A percentile compares a stretch with the other conserved stretches of the same genome.
Conservation (phyloP, 441 rosid genomes). For the Viola pubescens region DNA sequence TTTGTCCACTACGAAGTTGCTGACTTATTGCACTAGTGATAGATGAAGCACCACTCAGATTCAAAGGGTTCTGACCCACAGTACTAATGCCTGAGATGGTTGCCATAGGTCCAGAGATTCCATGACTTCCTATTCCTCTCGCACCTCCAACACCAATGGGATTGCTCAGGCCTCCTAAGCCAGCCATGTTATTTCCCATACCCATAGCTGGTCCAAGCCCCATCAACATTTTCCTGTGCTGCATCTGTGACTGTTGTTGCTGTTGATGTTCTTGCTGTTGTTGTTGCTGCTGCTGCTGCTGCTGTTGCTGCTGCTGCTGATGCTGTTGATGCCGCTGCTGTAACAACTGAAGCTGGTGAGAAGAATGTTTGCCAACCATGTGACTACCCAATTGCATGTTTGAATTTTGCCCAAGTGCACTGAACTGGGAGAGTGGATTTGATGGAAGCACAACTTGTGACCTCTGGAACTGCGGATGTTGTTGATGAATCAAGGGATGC, state of each 20-base stretch:
- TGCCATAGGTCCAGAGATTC: conserved; percentile 67
- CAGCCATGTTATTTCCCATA: conserved; percentile 60
- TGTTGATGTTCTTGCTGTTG: conserved; percentile 21
- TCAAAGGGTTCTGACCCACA: conserved; percentile 59
- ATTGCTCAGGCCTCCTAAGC: conserved; percentile 56
- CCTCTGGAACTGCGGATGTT: conserved; percentile 70
- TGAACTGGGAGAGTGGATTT: conserved; percentile 57
- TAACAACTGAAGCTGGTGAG: conserved; percentile 66
- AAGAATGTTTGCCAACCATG: conserved; percentile 56
- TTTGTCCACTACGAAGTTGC: conserved; percentile 49
- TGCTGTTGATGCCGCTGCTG: conserved; percentile 55
- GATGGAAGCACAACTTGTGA: conserved; percentile 54
- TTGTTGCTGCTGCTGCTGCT: conserved; percentile 32
- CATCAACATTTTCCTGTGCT: conserved; percentile 65
- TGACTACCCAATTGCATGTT: conserved; percentile 70
- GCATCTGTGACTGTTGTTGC: conserved; percentile 36
- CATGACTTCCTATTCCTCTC: conserved; percentile 55
- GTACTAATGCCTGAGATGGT: conserved; percentile 51
- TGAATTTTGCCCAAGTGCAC: conserved; percentile 57
- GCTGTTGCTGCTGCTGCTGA: conserved; percentile 24
- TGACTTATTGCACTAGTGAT: conserved; percentile 49
- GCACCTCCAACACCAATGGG: conserved; percentile 59
- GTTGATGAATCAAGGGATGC: conserved; percentile 63
- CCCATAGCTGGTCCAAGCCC: conserved; percentile 57
- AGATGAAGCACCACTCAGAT: conserved; percentile 46